phyloP scores from a whole-genome alignment of 495 filamentous ascomycete species.

The Xylaria nigripes region DNA sequence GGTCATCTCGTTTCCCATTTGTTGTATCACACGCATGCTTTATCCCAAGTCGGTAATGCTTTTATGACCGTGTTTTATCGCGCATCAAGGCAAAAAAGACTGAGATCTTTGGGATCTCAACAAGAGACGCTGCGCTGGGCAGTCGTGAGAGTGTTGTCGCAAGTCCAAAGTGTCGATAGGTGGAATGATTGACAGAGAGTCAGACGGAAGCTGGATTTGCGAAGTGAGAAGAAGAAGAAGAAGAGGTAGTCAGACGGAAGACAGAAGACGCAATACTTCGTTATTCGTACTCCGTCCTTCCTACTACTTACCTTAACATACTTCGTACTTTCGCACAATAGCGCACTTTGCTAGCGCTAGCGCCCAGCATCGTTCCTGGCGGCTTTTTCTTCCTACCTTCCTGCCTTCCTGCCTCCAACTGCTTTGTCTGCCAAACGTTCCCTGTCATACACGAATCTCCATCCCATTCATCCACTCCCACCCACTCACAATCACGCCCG shows the following conservation, averaged over 20 bases:
- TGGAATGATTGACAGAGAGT: neutral
- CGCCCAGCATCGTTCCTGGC: conserved; percentile 6
- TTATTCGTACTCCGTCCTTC: neutral
- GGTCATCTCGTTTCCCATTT: neutral
- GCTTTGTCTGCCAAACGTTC: neutral
- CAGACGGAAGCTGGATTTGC: neutral
- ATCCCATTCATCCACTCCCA: neutral
- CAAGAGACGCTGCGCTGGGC: neutral
- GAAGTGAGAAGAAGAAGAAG: too few species aligned
- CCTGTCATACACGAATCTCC: neutral
- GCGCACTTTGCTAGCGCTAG: conserved; percentile 6
- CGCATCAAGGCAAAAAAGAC: neutral
- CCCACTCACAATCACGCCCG: neutral
- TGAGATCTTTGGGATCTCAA: too few species aligned
- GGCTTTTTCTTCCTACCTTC: too few species aligned
- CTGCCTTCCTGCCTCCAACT: neutral
- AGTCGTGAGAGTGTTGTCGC: neutral
- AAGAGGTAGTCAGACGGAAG: too few species aligned
- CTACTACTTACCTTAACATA: neutral
- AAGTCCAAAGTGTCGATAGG: neutral
- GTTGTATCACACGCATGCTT: neutral
- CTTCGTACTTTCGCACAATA: too few species aligned
- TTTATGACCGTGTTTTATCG: neutral
- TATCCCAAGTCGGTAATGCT: neutral
- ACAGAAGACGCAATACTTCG: too few species aligned